Evolutionary conservation across 768 basidiomycete species (phyloP).

Genomic region (Leccinellum albellum): DNA sequence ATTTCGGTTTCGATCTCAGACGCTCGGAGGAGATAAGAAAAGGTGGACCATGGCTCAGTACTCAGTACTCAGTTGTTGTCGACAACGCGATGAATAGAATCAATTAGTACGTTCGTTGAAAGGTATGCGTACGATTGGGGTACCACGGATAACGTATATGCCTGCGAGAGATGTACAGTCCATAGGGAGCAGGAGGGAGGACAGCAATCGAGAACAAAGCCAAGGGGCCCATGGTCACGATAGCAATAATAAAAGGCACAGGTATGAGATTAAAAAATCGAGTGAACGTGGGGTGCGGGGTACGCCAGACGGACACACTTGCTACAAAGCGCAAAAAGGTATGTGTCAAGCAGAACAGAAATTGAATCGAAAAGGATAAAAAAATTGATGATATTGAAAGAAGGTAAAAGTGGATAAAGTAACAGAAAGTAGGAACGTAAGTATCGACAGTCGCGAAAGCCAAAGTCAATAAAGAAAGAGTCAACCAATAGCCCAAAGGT

Average conservation of each 20-base stretch:
- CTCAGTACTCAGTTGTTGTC: too few relatives aligned
- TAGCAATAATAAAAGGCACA: constrained; percentile 29
- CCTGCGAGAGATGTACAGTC: constrained; percentile 23
- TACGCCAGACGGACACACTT: constrained; percentile 22
- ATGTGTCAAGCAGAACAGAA: constrained; percentile 35
- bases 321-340: constrained; percentile 19
- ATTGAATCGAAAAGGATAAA: constrained; percentile 29
- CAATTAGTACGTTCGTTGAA: constrained; percentile 11
- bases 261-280: constrained; percentile 28
- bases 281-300: constrained; percentile 28
- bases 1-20: too few relatives aligned
- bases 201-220: constrained; percentile 26
- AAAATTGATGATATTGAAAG: constrained; percentile 24
- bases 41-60: neutral
- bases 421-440: constrained; percentile 23
- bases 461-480: constrained; percentile 48
- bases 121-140: constrained; percentile 10
- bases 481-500: constrained; percentile 63
- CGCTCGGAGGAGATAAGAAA: neutral
- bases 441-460: constrained; percentile 30
- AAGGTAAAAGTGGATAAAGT: constrained; percentile 31
- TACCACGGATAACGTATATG: constrained; percentile 21
- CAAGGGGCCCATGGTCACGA: constrained; percentile 19
- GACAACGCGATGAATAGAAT: neutral
- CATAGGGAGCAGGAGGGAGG: constrained; percentile 12